Percentiles rank a stretch among this genome's conserved stretches.
Conservation (phyloP, 2,329 filamentous ascomycete genomes). For the Colletotrichum sp. region DNA sequence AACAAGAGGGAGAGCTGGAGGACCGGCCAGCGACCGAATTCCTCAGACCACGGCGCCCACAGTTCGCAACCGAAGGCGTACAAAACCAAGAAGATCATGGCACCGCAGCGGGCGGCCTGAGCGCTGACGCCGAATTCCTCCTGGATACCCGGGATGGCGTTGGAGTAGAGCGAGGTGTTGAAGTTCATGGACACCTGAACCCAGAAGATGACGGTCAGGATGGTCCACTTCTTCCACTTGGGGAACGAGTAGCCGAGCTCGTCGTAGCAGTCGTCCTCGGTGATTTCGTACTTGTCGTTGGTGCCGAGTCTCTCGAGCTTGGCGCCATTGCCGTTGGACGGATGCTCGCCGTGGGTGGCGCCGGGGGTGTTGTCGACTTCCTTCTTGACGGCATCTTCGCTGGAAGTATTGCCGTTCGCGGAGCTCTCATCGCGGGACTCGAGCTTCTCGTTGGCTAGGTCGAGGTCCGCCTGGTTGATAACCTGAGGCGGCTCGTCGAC, state of each 20-base stretch:
- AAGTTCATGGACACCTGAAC: constrained; percentile 82
- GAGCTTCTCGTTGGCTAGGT: constrained; percentile 40
- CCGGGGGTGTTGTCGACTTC: background rate
- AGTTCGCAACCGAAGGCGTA: constrained; percentile 89
- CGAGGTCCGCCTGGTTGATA: constrained; percentile 38
- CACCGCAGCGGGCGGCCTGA: constrained; percentile 74
- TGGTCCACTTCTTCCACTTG: constrained; percentile 71
- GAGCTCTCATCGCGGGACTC: constrained; percentile 25
- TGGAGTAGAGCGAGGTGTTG: constrained; percentile 77
- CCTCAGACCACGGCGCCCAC: constrained; percentile 88
- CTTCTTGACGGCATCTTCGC: background rate
- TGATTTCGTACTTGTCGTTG: constrained; percentile 50
- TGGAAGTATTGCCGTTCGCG: background rate
- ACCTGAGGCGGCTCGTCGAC: constrained; percentile 41
- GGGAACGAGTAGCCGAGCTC: constrained; percentile 69
- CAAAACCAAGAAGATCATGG: constrained; percentile 77
- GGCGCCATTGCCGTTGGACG: constrained; percentile 20
- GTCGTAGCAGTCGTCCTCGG: constrained; percentile 66
- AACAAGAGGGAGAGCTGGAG: constrained; percentile 75
- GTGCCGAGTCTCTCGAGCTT: constrained; percentile 40
- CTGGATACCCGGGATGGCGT: constrained; percentile 68
- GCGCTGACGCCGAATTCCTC: constrained; percentile 71
- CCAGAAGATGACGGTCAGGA: constrained; percentile 74
- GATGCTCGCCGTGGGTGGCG: constrained; percentile 25
- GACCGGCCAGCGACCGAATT: constrained; percentile 78